Percentiles rank a stretch among this genome's conserved stretches.
These are phyloP conservation scores for Globisporangium cystogenes DNA, from an alignment of 352 stramenopile species.

Conservation along the genomic window DNA sequence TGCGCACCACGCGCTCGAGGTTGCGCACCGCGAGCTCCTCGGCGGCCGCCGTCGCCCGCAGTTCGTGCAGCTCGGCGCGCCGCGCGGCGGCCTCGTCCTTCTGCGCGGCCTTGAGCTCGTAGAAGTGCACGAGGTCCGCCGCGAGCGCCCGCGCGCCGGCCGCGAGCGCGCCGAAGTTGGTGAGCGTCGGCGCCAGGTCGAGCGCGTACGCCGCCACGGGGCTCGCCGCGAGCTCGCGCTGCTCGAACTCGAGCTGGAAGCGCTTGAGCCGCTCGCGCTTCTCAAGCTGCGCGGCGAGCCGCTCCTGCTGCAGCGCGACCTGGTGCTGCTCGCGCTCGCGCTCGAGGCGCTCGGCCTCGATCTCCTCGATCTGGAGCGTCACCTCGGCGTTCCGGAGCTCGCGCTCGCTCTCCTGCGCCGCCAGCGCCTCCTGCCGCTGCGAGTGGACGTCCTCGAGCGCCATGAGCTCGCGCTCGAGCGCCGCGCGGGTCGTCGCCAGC, in stretches of 20 bases:
- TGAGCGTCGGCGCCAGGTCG: slow-evolving; percentile 30
- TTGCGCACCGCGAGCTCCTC: slow-evolving; percentile 50
- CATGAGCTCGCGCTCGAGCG: slow-evolving; percentile 49
- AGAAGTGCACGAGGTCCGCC: slow-evolving; percentile 48
- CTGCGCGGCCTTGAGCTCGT: slow-evolving; percentile 49
- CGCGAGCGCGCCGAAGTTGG: slow-evolving; percentile 29
- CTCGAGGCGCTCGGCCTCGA: slow-evolving; percentile 46
- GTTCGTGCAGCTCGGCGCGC: slow-evolving; percentile 24
- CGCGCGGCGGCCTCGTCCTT: slow-evolving; percentile 35
- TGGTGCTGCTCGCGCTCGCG: slow-evolving; percentile 33
- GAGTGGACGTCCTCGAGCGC: slow-evolving; percentile 49
- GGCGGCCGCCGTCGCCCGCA: slow-evolving; percentile 15
- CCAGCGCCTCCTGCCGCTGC: slow-evolving; percentile 35
- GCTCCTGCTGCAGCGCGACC: slow-evolving; percentile 38
- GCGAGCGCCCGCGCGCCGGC: slow-evolving; percentile 31
- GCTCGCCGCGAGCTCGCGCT: slow-evolving; percentile 55
- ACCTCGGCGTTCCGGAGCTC: slow-evolving; percentile 30
- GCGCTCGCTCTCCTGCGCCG: slow-evolving; percentile 22
- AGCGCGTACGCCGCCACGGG: slow-evolving; percentile 49
- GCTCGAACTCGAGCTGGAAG: slow-evolving; percentile 59
- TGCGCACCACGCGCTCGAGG: slow-evolving; percentile 53
- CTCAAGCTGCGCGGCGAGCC: slow-evolving; percentile 33
- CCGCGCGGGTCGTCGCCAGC: slow-evolving; percentile 20
- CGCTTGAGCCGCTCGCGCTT: slow-evolving; percentile 54
- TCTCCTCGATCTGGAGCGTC: slow-evolving; percentile 32